A percentile compares a stretch with the other conserved stretches of the same genome.
These are phyloP conservation scores for Tetradesmus lagerheimii DNA, from an alignment of 139 green algal genomes.

Conservation along the genomic window DNA sequence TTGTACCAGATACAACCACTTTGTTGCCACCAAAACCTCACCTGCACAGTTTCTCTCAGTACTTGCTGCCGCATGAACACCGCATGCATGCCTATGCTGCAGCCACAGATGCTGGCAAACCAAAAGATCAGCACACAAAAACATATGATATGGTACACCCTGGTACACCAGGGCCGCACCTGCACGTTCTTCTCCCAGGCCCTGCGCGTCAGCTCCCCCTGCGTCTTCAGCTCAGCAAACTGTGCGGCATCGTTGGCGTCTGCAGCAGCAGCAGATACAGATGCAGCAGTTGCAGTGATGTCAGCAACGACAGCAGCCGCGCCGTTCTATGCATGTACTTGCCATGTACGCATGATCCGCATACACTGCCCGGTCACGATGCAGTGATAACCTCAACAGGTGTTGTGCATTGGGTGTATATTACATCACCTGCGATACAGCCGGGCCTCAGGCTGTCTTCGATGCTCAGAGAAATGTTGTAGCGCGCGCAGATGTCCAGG, in stretches of 20 bases:
- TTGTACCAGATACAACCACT: too few relatives aligned
- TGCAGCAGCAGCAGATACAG: constrained; percentile 46
- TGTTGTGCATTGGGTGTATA: too few relatives aligned
- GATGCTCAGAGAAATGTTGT: constrained; percentile 94
- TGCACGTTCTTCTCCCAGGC: constrained; percentile 97
- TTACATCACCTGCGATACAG: not conserved
- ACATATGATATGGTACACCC: too few relatives aligned
- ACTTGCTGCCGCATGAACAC: too few relatives aligned
- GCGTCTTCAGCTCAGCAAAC: constrained; percentile 96
- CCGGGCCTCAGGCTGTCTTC: constrained; percentile 83
- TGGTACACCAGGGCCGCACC: constrained; percentile 61
- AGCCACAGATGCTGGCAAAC: too few relatives aligned
- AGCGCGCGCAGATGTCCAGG: constrained; percentile 94
- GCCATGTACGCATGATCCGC: too few relatives aligned
- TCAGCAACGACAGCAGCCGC: too few relatives aligned
- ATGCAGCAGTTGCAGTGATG: not conserved
- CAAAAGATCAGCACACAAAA: too few relatives aligned
- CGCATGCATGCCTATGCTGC: not conserved
- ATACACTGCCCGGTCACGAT: too few relatives aligned
- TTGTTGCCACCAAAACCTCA: not conserved
- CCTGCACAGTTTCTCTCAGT: not conserved
- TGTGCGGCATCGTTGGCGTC: constrained; percentile 97
- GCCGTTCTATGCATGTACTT: too few relatives aligned
- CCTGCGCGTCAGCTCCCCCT: constrained; percentile 94
- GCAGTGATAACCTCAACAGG: too few relatives aligned